phyloP scores from a whole-genome alignment of 495 filamentous ascomycete species.

The Aspergillus nanangensis region DNA sequence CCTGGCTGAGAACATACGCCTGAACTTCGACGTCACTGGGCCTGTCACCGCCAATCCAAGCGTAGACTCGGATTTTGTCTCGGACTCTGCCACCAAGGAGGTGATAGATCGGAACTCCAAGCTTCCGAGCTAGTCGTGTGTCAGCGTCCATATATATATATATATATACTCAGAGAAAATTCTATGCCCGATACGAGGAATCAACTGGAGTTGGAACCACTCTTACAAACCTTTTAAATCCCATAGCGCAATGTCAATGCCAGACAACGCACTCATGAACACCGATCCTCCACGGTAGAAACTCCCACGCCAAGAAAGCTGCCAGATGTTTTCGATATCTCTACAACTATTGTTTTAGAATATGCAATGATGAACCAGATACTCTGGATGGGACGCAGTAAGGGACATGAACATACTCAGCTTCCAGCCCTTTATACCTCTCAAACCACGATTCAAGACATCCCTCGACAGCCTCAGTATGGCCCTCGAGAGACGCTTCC shows the following conservation, averaged over 20 bases:
- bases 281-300: constrained; percentile 78
- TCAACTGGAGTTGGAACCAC: background rate
- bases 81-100: constrained; percentile 70
- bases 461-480: constrained; percentile 72
- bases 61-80: constrained; percentile 67
- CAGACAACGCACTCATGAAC: constrained; percentile 70
- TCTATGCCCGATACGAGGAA: background rate
- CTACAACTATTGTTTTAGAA: constrained; percentile 11
- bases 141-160: background rate
- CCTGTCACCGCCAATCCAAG: constrained; percentile 78
- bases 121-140: constrained; percentile 17
- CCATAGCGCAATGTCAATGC: constrained; percentile 77
- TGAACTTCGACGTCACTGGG: constrained; percentile 55
- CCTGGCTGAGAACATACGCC: constrained; percentile 1
- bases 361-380: background rate
- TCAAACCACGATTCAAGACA: constrained; percentile 61
- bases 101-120: constrained; percentile 64
- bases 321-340: constrained; percentile 79
- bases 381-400: background rate
- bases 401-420: constrained; percentile 51
- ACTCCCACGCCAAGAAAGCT: constrained; percentile 60
- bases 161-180: background rate
- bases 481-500: constrained; percentile 71
- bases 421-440: constrained; percentile 62
- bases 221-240: constrained; percentile 52